Conservation (phyloP, 1,139 yeast genomes). For the Scheffersomyces titani region DNA sequence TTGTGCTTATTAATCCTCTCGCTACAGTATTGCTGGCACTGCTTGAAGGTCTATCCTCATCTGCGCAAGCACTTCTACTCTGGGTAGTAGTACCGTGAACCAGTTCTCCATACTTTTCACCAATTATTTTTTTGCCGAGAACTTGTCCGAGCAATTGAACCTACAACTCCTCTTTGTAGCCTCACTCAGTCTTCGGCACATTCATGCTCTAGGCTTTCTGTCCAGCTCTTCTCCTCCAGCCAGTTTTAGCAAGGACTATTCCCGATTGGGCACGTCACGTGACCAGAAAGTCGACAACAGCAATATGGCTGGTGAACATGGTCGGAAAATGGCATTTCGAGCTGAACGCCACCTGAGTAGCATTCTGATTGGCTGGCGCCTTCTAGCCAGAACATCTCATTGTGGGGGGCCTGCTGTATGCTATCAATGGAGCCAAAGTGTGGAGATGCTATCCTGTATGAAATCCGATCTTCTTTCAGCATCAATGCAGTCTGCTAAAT, state of each 20-base stretch:
- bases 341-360: not conserved
- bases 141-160: not conserved
- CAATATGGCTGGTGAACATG: too few species aligned
- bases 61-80: not conserved
- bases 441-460: not conserved
- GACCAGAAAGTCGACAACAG: not conserved
- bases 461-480: not conserved
- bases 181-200: not conserved
- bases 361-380: not conserved
- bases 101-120: not conserved
- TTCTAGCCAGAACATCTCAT: not conserved
- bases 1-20: not conserved
- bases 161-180: not conserved
- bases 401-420: not conserved
- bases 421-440: not conserved
- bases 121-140: not conserved
- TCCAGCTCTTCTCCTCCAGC: not conserved
- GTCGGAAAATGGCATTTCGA: not conserved
- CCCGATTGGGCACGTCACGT: not conserved
- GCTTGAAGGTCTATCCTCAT: not conserved
- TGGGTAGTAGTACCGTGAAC: not conserved
- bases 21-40: not conserved
- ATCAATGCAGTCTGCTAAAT: not conserved
- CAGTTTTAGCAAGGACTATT: not conserved
- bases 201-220: not conserved